Percentiles rank a stretch among this genome's conserved stretches.
Conservation (phyloP, 2,329 filamentous ascomycete genomes). For the Penicillium sp. region DNA sequence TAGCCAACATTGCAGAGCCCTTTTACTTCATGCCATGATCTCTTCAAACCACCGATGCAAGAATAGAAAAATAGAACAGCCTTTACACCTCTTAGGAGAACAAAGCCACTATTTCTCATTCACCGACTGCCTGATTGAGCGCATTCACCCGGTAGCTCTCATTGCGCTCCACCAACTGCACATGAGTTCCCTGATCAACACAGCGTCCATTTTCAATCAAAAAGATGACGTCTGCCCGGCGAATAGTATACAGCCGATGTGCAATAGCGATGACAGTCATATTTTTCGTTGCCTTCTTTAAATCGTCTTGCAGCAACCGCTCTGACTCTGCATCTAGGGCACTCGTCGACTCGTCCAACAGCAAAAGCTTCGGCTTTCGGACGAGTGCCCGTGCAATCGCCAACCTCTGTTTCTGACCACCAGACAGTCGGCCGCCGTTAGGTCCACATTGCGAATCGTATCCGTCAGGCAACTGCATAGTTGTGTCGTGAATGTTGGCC, state of each 20-base stretch:
- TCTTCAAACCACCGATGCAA: background rate
- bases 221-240: constrained; percentile 78
- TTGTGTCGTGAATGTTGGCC: constrained; percentile 73
- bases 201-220: constrained; percentile 72
- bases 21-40: background rate
- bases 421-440: constrained; percentile 57
- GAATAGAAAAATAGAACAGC: background rate
- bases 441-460: constrained; percentile 59
- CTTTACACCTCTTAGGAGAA: background rate
- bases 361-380: constrained; percentile 58
- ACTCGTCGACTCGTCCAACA: constrained; percentile 66
- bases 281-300: constrained; percentile 36
- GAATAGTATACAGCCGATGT: constrained; percentile 53
- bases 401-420: constrained; percentile 64
- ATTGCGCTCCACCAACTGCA: constrained; percentile 58
- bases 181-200: constrained; percentile 66
- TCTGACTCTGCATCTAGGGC: constrained; percentile 62
- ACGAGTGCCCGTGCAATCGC: constrained; percentile 64
- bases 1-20: background rate
- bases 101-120: background rate
- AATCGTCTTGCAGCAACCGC: constrained; percentile 50
- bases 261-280: constrained; percentile 49
- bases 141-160: constrained; percentile 47
- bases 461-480: constrained; percentile 65
- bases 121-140: constrained; percentile 38